Base-by-base conservation (phyloP, 495 filamentous ascomycete species). In the Aspergillus biplanus region DNA sequence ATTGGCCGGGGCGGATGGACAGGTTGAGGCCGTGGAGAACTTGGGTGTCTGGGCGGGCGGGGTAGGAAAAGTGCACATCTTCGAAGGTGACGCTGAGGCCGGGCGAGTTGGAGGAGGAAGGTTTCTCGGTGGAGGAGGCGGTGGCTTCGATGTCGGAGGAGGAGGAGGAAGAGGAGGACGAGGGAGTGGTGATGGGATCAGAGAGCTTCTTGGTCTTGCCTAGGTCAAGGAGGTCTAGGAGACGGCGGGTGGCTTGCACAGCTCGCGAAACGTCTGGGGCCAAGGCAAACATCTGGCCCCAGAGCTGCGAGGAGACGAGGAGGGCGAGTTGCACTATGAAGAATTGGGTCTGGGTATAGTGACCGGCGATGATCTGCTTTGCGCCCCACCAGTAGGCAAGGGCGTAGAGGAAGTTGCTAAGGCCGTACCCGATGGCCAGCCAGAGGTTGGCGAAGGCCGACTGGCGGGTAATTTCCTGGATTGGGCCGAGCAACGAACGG, bases 371-470 rank as follows among this genome's bases (percentile, higher is more conserved):
- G 21, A 90, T 82, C 60, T 85, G 81, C 37, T 74, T 78, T 0
- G 84, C 79, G 5, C 87, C 87, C 81, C 87, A 91, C 83, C 86
- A 89, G 70, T 89, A 90, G 0, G 86, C 86, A 27, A 90, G 72
- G 0, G 86, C 87, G 68, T 87, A 87, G 13, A 89, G 80, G 13
- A 86, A 71, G 57, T 83, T 76, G 63, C 76, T 79, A 47, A 80
- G 70, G 27, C 75, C 75, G 67, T 76, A 80, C 6, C 77, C 74
- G 7, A 73, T 8, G 0, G 79, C 76, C 48, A 79, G 73, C 66
- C 74, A 79, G 18, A 76, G 62, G 50, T 78, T 79, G 2, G 71
- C 74, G 11, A 59, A 75, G 0, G 76, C 74, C 50, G 76, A 83
- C 0, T 80, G 78, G 18, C 69, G 65, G 13, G 80, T 72, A 13